Evolutionary conservation across 1,139 yeast genomes (phyloP), one percentile per base, ranked within the genome.

Genomic region (Debaryomyces udenii): DNA sequence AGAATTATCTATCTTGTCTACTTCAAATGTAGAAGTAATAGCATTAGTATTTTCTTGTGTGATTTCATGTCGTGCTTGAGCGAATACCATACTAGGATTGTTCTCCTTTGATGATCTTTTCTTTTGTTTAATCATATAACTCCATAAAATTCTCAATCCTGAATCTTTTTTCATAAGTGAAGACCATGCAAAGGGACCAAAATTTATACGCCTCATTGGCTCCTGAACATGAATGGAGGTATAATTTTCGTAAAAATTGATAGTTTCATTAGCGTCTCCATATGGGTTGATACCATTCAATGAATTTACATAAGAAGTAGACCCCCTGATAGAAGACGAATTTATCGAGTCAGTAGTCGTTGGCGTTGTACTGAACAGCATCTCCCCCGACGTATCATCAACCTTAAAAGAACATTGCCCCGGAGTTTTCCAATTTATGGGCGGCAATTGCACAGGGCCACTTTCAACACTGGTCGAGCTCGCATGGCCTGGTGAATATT

Each of bases 171-270:
- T 69, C 59, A 78, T 61, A 16, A 75, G 39, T 0, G 80, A 65
- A 2, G 73, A 53, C 78, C 80, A 74, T 0, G 79, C 56, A 40
- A 76, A 66, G 0, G 81, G 80, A 0, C 81, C 81, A 52, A 68
- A 70, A 41, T 71, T 72, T 24, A 70, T 57, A 39, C 74, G 55
- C 32, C 74, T 55, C 29, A 47, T 47, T 3, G 66, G 60, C 37
- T 62, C 69, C 30, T 68, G 63, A 6, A 64, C 54, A 44, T 69
- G 66, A 24, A 76, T 57, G 0, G 80, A 64, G 7, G 70, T 55
- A 45, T 68, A 73, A 4, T 70, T 70, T 24, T 65, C 72, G 51
- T 62, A 74, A 41, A 76, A 70, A 44, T 73, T 67, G 33, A 75
- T 66, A 0, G 60, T 56, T 34, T 62, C 68, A 5, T 53, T 46